phyloP scores from a whole-genome alignment of 2,329 filamentous ascomycete species.

The Trichophyton rubrum region DNA sequence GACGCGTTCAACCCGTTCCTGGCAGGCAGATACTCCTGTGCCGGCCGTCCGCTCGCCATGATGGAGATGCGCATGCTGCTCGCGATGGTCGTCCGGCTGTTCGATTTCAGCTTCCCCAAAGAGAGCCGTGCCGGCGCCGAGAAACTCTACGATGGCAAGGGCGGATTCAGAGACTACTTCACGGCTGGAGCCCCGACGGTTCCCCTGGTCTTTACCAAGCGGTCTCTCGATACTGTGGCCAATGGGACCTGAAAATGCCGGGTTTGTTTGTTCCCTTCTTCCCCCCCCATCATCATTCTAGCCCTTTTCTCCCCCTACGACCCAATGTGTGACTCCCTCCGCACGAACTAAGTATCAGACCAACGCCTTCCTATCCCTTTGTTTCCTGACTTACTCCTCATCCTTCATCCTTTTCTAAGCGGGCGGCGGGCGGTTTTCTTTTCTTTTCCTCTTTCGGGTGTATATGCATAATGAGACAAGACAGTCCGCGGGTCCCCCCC shows the following conservation, averaged over 20 bases:
- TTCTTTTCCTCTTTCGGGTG: constrained; percentile 3
- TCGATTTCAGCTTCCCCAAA: constrained; percentile 25
- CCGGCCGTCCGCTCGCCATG: constrained; percentile 22
- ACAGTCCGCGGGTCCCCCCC: background rate
- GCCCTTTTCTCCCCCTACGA: background rate
- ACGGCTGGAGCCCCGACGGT: background rate
- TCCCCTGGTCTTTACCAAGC: background rate
- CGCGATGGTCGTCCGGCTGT: constrained; percentile 25
- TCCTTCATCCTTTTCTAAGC: constrained; percentile 1
- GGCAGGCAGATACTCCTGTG: constrained; percentile 20
- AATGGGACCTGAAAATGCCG: background rate
- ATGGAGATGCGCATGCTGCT: constrained; percentile 21
- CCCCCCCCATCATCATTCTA: background rate
- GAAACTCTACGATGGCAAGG: background rate
- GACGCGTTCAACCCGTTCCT: constrained; percentile 20
- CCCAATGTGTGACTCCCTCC: background rate
- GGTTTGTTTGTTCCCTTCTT: background rate
- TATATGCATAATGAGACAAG: background rate
- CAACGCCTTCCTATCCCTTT: background rate
- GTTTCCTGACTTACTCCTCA: too few relatives aligned
- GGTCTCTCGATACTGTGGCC: background rate
- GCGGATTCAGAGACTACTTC: constrained; percentile 1
- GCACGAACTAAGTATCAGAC: too few relatives aligned
- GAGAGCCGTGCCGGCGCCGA: background rate
- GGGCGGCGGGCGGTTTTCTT: background rate